Evolutionary conservation across 2,329 filamentous ascomycete genomes (phyloP).

Genomic region (Metarhizium guizhouense): DNA sequence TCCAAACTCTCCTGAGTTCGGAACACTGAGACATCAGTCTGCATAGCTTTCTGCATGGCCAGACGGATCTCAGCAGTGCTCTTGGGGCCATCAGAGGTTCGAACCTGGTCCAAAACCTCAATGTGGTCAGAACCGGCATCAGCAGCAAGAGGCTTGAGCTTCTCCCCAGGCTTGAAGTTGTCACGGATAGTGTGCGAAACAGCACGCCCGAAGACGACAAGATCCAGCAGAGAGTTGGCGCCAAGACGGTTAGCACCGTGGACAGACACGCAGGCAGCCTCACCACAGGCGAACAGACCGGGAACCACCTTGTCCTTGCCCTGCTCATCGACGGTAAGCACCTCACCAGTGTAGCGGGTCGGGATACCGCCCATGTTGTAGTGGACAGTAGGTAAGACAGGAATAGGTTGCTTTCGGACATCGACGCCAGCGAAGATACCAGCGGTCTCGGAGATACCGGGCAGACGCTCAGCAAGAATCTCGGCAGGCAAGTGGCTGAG

Average conservation of each 20-base stretch:
- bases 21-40: constrained; percentile 95
- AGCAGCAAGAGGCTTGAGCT: constrained; percentile 69
- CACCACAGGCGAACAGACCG: constrained; percentile 91
- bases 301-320: constrained; percentile 91
- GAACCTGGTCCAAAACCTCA: constrained; percentile 73
- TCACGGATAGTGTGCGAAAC: constrained; percentile 96
- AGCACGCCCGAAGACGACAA: constrained; percentile 95
- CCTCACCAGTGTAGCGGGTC: constrained; percentile 94
- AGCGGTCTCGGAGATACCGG: constrained; percentile 96
- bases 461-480: constrained; percentile 89
- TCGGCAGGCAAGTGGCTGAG: constrained; percentile 90
- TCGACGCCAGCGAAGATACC: constrained; percentile 97
- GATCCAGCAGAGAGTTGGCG: constrained; percentile 94
- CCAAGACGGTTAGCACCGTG: constrained; percentile 97
- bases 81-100: constrained; percentile 77
- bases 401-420: constrained; percentile 93
- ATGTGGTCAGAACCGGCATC: constrained; percentile 88
- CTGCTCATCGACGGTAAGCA: constrained; percentile 74
- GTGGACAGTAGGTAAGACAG: constrained; percentile 91
- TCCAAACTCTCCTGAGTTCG: constrained; percentile 88
- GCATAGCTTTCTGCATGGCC: constrained; percentile 97
- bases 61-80: constrained; percentile 80
- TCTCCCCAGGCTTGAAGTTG: constrained; percentile 76
- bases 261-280: constrained; percentile 94
- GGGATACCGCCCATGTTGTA: constrained; percentile 99